Evolutionary conservation across 1,284 basidiomycete genomes (phyloP).

Genomic region (Sanghuangporus baumii): DNA sequence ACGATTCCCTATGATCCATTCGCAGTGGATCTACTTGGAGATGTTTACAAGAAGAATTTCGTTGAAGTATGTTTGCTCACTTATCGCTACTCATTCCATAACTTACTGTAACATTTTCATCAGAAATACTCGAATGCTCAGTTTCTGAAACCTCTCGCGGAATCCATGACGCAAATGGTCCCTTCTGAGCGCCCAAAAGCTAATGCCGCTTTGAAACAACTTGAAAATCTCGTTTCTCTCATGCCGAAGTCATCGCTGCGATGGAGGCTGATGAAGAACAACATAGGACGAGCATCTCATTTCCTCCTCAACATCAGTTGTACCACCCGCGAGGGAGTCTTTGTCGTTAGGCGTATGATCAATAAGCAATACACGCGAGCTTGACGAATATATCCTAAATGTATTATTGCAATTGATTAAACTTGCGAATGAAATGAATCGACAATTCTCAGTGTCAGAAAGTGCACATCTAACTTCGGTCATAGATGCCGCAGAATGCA

Average conservation of each 20-base stretch:
- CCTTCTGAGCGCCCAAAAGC: neutral
- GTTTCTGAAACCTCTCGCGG: conserved; percentile 11
- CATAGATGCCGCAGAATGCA: too few relatives aligned
- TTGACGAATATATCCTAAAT: too few relatives aligned
- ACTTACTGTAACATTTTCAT: neutral
- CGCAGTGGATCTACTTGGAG: conserved; percentile 9
- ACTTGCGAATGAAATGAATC: too few relatives aligned
- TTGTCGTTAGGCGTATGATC: neutral
- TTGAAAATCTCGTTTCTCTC: neutral
- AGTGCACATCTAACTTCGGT: too few relatives aligned
- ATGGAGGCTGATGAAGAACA: conserved; percentile 14
- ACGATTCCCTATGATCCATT: conserved; percentile 5
- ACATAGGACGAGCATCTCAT: neutral
- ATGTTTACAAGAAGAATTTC: neutral
- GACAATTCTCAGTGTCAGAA: too few relatives aligned
- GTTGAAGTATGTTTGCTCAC: neutral
- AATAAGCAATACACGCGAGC: neutral
- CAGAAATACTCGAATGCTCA: conserved; percentile 3
- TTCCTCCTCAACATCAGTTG: neutral
- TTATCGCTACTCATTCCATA: neutral
- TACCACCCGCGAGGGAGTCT: neutral
- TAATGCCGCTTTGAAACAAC: neutral
- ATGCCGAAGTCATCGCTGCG: neutral
- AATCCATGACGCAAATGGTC: neutral
- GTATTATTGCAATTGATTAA: too few relatives aligned